Base-by-base conservation (phyloP, 2,329 filamentous ascomycete genomes). In the Sporothrix curviconia region DNA sequence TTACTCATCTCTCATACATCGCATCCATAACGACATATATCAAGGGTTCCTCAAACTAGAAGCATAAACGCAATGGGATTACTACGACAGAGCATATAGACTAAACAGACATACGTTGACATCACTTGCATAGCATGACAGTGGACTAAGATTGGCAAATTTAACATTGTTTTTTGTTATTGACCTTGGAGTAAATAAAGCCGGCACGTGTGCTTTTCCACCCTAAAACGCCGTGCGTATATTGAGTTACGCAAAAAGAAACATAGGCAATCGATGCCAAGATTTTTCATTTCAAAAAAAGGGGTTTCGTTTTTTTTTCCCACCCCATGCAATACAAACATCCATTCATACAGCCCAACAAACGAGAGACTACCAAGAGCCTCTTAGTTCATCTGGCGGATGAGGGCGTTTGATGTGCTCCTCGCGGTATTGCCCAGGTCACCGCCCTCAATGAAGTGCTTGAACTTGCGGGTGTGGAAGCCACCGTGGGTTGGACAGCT, bases 381-480 rank as follows among this genome's bases (percentile, higher is more conserved):
- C 46, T 30, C 66, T 74, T 95, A 99, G 85, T 97, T 97, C 94
- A 97, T 97, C 82, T 95, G 90, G 78, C 90, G 86, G 81, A 99
- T 88, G 73, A 97, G 85, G 70, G 78, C 82, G 79, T 97, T n/a
- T 97, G 85, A 97, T 96, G 81, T 92, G 86, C 71, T 97, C 92
- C 83, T 99, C 94, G 67, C 94, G 89, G 86, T n/a, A n/a, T 99
- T 97, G 76, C 94, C 94, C 69, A 95, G 81, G 78, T 99, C 94
- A 87, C 94, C 94, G 78, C 92, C 94, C 83, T 96, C 89, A 64
- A 97, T 89, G 81, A 90, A 97, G 83, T 97, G 92, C 83, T 91
- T 94, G 86, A 97, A 97, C 84, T 97, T 99, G 79, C 94, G 84
- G 70, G 88, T 78, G 69, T 88, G 87, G 90, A 97, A 99, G 66